A percentile compares a stretch with the other conserved stretches of the same genome.
Evolutionary conservation across 1,139 yeast genomes (phyloP).

Genomic region (Wickerhamomyces sp.): DNA sequence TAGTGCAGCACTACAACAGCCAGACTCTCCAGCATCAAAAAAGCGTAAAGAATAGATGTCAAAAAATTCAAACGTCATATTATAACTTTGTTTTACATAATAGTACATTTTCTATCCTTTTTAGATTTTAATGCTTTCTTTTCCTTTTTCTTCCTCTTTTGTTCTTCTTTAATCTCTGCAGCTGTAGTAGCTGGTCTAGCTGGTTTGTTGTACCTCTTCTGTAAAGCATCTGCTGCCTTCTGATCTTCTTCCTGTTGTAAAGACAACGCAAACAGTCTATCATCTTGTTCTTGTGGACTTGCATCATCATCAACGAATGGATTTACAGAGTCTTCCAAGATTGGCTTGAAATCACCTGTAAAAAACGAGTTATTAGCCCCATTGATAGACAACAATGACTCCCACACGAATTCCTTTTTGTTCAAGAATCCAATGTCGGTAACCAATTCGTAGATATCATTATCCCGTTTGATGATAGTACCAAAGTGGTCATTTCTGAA

Average conservation of each 20-base stretch:
- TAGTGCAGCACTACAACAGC: slow-evolving; percentile 4
- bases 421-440: slow-evolving; percentile 65
- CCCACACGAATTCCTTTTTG: slow-evolving; percentile 63
- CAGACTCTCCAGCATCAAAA: slow-evolving; percentile 20
- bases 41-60: slow-evolving; percentile 20
- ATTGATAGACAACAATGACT: slow-evolving; percentile 56
- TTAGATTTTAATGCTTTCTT: slow-evolving; percentile 9
- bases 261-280: slow-evolving; percentile 42
- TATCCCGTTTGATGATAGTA: slow-evolving; percentile 52
- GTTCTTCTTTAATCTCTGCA: not conserved
- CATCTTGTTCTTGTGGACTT: slow-evolving; percentile 26
- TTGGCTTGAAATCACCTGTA: slow-evolving; percentile 52
- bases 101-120: slow-evolving; percentile 23
- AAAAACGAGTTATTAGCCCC: slow-evolving; percentile 67
- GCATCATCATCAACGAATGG: slow-evolving; percentile 17
- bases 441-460: slow-evolving; percentile 53
- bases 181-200: slow-evolving; percentile 2
- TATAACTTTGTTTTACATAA: slow-evolving; percentile 12
- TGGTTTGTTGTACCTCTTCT: slow-evolving; percentile 24
- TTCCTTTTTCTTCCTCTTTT: slow-evolving; percentile 3
- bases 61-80: not conserved
- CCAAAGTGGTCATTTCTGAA: slow-evolving; percentile 85
- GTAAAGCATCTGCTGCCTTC: slow-evolving; percentile 44
- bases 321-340: slow-evolving; percentile 19
- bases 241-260: slow-evolving; percentile 64